phyloP scores from a whole-genome alignment of 2,329 filamentous ascomycete species.

The Sporothrix brunneoviolacea region DNA sequence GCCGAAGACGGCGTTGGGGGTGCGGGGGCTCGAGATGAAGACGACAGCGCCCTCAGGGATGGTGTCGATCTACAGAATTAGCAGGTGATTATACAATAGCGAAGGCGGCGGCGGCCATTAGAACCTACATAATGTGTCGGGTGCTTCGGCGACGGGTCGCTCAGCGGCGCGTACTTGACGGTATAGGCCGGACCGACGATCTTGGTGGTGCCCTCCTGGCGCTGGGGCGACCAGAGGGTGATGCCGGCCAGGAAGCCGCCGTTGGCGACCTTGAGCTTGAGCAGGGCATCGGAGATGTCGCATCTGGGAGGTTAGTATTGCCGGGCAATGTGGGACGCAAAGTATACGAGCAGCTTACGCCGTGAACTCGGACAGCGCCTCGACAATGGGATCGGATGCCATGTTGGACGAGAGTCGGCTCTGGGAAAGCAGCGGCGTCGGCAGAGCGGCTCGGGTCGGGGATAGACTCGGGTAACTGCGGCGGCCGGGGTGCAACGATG shows the following conservation, averaged over 20 bases:
- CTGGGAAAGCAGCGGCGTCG: background rate
- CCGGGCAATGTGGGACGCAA: too few species aligned
- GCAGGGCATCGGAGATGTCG: slow-evolving; percentile 46
- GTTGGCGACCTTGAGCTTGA: slow-evolving; percentile 40
- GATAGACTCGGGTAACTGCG: too few species aligned
- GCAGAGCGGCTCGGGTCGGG: background rate
- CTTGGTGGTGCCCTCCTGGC: slow-evolving; percentile 43
- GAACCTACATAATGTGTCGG: slow-evolving; percentile 38
- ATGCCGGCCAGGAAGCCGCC: slow-evolving; percentile 49
- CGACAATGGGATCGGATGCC: slow-evolving; percentile 20
- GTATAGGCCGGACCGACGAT: slow-evolving; percentile 50
- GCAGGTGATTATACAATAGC: too few species aligned
- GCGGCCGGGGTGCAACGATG: too few species aligned
- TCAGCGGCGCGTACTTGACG: slow-evolving; percentile 43
- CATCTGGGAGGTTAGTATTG: too few species aligned
- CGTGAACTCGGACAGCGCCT: slow-evolving; percentile 28
- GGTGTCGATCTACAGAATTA: slow-evolving; percentile 48
- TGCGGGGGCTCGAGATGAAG: slow-evolving; percentile 43
- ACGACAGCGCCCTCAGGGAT: slow-evolving; percentile 41
- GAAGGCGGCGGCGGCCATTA: background rate
- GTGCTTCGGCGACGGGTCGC: slow-evolving; percentile 39
- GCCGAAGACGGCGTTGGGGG: slow-evolving; percentile 47
- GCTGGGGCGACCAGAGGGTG: slow-evolving; percentile 47
- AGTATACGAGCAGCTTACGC: slow-evolving; percentile 24
- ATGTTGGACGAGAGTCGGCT: slow-evolving; percentile 1